A percentile compares a stretch with the other conserved stretches of the same genome.
Evolutionary conservation across 331 rosid genomes (phyloP).

Genomic region (Quercus lobata): DNA sequence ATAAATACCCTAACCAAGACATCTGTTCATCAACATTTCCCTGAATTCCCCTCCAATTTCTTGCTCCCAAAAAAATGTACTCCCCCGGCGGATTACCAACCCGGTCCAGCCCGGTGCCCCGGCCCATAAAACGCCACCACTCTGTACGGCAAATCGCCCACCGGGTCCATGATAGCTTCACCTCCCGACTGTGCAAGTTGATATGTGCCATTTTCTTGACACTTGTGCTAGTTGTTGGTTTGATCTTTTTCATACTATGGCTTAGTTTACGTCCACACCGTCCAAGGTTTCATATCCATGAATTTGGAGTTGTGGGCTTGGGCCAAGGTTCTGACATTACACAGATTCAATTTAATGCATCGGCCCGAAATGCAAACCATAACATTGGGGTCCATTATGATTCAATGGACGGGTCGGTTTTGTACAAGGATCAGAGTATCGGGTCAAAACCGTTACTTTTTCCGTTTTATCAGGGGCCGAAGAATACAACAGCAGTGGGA

Average conservation of each 20-base stretch:
- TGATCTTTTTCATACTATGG: constrained; percentile 65
- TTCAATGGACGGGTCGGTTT: constrained; percentile 49
- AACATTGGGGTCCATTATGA: constrained; percentile 62
- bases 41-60: background rate
- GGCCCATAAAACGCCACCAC: constrained; percentile 40
- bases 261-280: constrained; percentile 89
- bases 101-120: constrained; percentile 9
- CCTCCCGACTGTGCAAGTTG: constrained; percentile 63
- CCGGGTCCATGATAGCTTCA: constrained; percentile 80
- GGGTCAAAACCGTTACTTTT: constrained; percentile 35
- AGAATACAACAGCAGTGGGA: constrained; percentile 43
- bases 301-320: constrained; percentile 56
- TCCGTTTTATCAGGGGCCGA: constrained; percentile 61
- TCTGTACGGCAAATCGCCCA: constrained; percentile 55
- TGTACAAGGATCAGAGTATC: constrained; percentile 51
- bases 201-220: constrained; percentile 61
- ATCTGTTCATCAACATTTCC: background rate
- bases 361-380: constrained; percentile 74
- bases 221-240: constrained; percentile 49
- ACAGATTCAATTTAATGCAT: constrained; percentile 34
- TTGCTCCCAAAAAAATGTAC: constrained; percentile 23
- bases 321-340: constrained; percentile 47
- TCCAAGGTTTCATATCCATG: constrained; percentile 65
- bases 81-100: constrained; percentile 6
- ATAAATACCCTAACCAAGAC: background rate